Evolutionary conservation across 176 grass and related monocot species (phyloP), one percentile per base, ranked within the genome.

Genomic region (Musa schizocarpa): DNA sequence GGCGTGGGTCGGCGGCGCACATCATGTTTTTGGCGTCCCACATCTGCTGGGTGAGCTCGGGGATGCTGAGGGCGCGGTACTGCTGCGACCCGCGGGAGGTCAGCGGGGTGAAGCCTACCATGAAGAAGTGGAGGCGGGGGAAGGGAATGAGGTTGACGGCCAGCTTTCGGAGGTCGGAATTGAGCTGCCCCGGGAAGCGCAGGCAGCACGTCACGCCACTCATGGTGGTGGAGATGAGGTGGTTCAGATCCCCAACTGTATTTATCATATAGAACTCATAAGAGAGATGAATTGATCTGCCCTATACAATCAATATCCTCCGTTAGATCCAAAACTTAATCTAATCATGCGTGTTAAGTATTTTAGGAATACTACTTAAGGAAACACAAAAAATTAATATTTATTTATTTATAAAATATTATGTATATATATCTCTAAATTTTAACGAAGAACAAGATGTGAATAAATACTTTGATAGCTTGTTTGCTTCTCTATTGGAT

Each of bases 21-120:
- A 96, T 96, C 92, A 96, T 96, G 81, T 96, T 96, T 81, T 96
- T 96, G 64, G 92, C 84, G 77, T 96, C 88, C 92, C 92, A 96
- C 92, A 96, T 96, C 83, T 96, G 92, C 84, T 96, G 92, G 20
- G 92, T 96, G 34, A 91, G 86, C 81, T 96, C 92, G 0, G 92
- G 92, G 65, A 96, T 85, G 26, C 88, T 91, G 25, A 96, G 81
- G 0, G 92, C 84, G 24, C 92, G 82, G 86, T 96, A 96, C 81
- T 84, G 79, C 86, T 92, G 90, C 34, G 90, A 89, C 17, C 90
- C 86, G 21, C 86, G 84, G 3, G 90, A 92, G 8, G 90, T 92
- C 11, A 92, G 84, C 10, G 90, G 90, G 17, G 90, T 82, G 76
- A 89, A 92, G 43, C 90, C 90, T 0, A 92, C 90, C 90, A 92